phyloP scores from a whole-genome alignment of 495 filamentous ascomycete species.

The Xylaria cubensis region DNA sequence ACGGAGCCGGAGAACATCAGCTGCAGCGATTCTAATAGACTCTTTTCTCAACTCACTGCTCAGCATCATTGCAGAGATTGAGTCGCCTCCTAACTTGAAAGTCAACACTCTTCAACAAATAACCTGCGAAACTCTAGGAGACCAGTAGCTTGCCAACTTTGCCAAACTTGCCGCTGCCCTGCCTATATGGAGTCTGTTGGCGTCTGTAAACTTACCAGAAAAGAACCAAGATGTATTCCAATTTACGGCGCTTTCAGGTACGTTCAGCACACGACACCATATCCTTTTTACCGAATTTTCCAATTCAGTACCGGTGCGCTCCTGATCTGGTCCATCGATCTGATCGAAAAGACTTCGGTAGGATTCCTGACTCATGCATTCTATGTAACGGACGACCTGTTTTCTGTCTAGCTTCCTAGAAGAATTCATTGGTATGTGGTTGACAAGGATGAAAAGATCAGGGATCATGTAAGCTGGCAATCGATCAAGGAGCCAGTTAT shows the following conservation, averaged over 20 bases:
- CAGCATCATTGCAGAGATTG: constrained; percentile 9
- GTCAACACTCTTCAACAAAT: not conserved
- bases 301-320: not conserved
- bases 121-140: not conserved
- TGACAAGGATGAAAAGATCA: constrained; percentile 43
- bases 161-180: not conserved
- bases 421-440: constrained; percentile 45
- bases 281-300: constrained; percentile 6
- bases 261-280: constrained; percentile 16
- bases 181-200: not conserved
- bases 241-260: not conserved
- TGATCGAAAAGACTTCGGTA: not conserved
- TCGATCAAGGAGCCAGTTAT: constrained; percentile 3
- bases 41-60: constrained; percentile 8
- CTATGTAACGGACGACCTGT: not conserved
- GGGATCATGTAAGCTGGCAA: constrained; percentile 59
- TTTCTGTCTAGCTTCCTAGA: constrained; percentile 17
- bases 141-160: not conserved
- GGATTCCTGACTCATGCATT: not conserved
- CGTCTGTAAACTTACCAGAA: not conserved
- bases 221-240: constrained; percentile 22
- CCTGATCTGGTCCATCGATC: constrained; percentile 1
- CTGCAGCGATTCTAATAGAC: constrained; percentile 9
- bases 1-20: constrained; percentile 9
- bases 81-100: not conserved